Conservation (phyloP, 495 filamentous ascomycete species). For the Xylaria castorea region DNA sequence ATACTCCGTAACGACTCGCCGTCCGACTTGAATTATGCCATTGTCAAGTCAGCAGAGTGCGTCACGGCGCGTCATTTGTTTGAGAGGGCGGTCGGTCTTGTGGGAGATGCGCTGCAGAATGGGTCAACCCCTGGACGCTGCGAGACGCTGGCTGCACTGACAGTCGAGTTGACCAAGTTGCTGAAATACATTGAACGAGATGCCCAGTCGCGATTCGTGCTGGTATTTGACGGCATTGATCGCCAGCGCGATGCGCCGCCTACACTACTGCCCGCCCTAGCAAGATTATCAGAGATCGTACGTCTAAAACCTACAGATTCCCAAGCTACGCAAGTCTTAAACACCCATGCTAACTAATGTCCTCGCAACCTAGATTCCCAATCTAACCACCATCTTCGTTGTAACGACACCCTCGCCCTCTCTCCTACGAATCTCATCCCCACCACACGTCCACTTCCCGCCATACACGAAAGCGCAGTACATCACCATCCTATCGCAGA, state of each 20-base stretch:
- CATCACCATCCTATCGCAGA: slow-evolving; percentile 69
- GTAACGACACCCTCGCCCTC: slow-evolving; percentile 73
- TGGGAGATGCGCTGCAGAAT: slow-evolving; percentile 60
- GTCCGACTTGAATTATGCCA: slow-evolving; percentile 62
- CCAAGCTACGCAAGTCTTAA: not conserved
- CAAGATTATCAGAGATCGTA: slow-evolving; percentile 78
- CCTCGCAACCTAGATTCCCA: slow-evolving; percentile 70
- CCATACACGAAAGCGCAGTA: slow-evolving; percentile 82
- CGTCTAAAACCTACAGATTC: slow-evolving; percentile 36
- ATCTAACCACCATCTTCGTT: slow-evolving; percentile 78
- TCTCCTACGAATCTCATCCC: slow-evolving; percentile 72
- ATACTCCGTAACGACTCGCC: slow-evolving; percentile 23
- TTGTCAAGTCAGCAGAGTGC: slow-evolving; percentile 83
- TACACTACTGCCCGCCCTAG: slow-evolving; percentile 83
- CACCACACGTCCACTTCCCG: slow-evolving; percentile 84
- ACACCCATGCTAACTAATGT: slow-evolving; percentile 28
- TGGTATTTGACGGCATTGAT: slow-evolving; percentile 94
- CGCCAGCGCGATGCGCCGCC: slow-evolving; percentile 78
- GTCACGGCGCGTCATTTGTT: slow-evolving; percentile 89
- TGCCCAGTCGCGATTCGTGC: slow-evolving; percentile 61
- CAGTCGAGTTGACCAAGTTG: slow-evolving; percentile 69
- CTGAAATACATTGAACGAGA: slow-evolving; percentile 53
- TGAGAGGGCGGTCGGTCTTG: slow-evolving; percentile 64
- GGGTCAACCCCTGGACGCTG: slow-evolving; percentile 57
- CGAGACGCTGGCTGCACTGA: slow-evolving; percentile 77